Base-by-base conservation (phyloP, 192 early-diverging fungal species). In the Coemansia sp. region DNA sequence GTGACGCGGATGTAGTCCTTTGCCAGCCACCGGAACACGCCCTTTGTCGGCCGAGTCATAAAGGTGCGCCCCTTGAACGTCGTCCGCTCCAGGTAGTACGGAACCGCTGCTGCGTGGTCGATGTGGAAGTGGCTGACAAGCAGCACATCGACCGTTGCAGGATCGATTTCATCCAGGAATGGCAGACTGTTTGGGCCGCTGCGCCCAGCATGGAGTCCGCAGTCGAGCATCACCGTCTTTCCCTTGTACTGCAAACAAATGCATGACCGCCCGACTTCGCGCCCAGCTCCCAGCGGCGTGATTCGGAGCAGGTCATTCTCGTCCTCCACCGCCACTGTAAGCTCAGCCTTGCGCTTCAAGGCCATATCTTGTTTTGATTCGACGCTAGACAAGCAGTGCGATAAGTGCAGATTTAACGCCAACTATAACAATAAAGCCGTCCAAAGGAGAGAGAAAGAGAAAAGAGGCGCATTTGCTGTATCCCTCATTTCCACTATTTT, bases 41-140 rank as follows among this genome's bases (percentile, higher is more conserved):
- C 96, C 81, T 95, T 95, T 48, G 97, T 99, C 16, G 97, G 95
- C 76, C 98, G 96, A 7, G 97, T 99, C 97, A 99, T 99, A 76
- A 96, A 99, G 5, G 96, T 92, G 41, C 94, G 89, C 30, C 97
- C 97, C 65, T 92, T 91, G 81, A 99, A 99, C 15, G 90, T 88
- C 23, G 97, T 99, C 90, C 93, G 96, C 84, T 98, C 94, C 83
- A 96, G 91, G 63, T 97, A 93, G 74, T 98, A 98, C 58, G 97
- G 97, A 6, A 99, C 87, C 16, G 92, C 92, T 20, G 94, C 97
- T 6, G 95, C 95, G 75, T 99, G 97, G 79, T 99, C 97, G 55
- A 97, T 87, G 75, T 99, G 97, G 62, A 99, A 99, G 83, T 77
- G 96, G n/a, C 90, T 98, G 51, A 99, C 88, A 48, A 98, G 86